Conservation (phyloP, 352 stramenopile species). For the Phytophthora pisi region DNA sequence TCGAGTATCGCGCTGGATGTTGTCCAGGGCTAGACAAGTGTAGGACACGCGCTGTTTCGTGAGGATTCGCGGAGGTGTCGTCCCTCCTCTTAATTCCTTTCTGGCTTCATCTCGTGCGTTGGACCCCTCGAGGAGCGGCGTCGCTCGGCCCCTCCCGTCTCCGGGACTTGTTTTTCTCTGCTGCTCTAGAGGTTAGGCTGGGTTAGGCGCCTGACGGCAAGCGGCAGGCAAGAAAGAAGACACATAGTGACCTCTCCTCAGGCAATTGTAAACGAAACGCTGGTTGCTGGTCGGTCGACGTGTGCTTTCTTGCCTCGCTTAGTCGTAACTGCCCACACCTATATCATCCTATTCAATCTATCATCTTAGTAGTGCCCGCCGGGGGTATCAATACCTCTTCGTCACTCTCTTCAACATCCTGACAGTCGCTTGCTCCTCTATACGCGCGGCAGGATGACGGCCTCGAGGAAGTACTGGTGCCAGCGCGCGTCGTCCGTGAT, state of each 20-base stretch:
- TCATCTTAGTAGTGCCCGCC: conserved; percentile 5
- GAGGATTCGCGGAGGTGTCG: conserved; percentile 28
- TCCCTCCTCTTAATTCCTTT: conserved; percentile 34
- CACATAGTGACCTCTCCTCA: conserved; percentile 18
- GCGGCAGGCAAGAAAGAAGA: conserved; percentile 14
- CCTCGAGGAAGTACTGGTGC: conserved; percentile 95
- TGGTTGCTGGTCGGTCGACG: conserved; percentile 25
- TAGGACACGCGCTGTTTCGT: conserved; percentile 36
- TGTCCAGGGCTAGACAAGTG: conserved; percentile 62
- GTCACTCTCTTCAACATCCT: too few species aligned
- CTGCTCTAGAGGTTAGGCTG: conserved; percentile 38
- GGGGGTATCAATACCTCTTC: too few species aligned
- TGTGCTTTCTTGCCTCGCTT: conserved; percentile 2
- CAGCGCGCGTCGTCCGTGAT: conserved; percentile 93
- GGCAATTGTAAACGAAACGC: conserved; percentile 34
- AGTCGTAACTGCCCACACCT: background rate
- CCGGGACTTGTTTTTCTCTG: conserved; percentile 19
- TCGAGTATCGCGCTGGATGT: conserved; percentile 81
- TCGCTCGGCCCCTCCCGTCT: conserved; percentile 6
- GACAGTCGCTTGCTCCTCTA: conserved; percentile 21
- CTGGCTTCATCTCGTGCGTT: conserved; percentile 29
- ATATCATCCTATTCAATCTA: conserved; percentile 26
- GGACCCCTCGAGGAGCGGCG: conserved; percentile 8
- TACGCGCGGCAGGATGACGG: conserved; percentile 57
- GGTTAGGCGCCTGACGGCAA: conserved; percentile 25